Evolutionary conservation across 352 stramenopile species (phyloP), one percentile per base, ranked within the genome.

Genomic region (Phytopythium kandeliae): DNA sequence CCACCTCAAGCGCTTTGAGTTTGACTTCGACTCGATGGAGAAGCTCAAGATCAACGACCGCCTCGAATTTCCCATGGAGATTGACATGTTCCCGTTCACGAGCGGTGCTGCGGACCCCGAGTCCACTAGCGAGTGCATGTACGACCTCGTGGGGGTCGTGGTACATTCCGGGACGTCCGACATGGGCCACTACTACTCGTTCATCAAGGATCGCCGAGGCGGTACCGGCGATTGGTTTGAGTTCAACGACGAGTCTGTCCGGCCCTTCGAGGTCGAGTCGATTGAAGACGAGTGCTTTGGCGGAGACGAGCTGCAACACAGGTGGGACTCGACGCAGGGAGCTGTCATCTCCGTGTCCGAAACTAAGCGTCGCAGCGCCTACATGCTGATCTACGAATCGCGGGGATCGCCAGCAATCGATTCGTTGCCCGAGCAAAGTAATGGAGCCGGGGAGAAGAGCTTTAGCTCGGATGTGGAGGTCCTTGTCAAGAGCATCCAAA

Each of bases 111-210:
- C 28, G 28, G 28, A 4, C 28, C 4, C 28, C 28, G 30, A 17
- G 7, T n/a, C 22, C 26, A 22, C 50, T 35, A 24, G 16, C 17
- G 43, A 48, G 36, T 52, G 42, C 6, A 68, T 92, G 69, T 98
- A 98, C 55, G 76, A 96, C 21, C 78, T 98, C 8, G 76, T 87
- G 7, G 92, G 92, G 10, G 74, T 97, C 16, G 86, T 98, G 17
- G 89, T 98, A 5, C 93, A 98, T 61, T 96, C 80, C 0, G 92
- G 93, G 1, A 97, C 87, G 19, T 78, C 85, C 0, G 86, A 98
- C 49, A 95, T 79, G 45, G 93, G 93, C 0, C 93, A 98, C 71
- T 98, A 98, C 59, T 98, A 98, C 60, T 96, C 81, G 21, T 97
- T 96, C 65, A 89, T 97, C 41, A 84, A 89, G 26, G 86, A 97